These are phyloP conservation scores for Oemleria cerasiformis DNA, from an alignment of 306 rosid genomes.

Conservation along the genomic window DNA sequence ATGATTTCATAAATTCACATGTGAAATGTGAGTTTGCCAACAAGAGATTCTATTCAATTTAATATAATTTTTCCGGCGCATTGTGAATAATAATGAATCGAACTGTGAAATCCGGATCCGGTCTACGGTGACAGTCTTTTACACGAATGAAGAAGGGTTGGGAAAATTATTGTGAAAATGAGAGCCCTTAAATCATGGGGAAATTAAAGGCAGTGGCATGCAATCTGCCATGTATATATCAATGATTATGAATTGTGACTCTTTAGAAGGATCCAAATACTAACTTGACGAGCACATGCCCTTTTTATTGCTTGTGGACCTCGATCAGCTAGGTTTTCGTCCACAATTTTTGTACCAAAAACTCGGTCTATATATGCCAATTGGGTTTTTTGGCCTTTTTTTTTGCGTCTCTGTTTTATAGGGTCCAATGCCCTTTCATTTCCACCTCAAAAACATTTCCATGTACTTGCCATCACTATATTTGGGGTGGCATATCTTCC, in stretches of 20 bases:
- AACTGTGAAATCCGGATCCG: too few species aligned
- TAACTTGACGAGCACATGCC: conserved; percentile 18
- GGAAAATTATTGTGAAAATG: background rate
- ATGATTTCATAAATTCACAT: conserved; percentile 3
- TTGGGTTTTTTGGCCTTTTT: conserved; percentile 6
- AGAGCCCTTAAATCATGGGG: background rate
- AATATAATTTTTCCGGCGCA: too few species aligned
- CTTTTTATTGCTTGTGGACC: conserved; percentile 10
- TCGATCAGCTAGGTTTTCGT: background rate
- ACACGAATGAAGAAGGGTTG: background rate
- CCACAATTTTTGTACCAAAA: conserved; percentile 12
- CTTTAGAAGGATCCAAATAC: conserved; percentile 13
- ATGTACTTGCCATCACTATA: background rate
- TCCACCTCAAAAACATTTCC: background rate
- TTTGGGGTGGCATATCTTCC: background rate
- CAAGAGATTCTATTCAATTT: background rate
- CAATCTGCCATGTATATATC: conserved; percentile 5
- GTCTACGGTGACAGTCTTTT: background rate
- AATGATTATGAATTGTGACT: conserved; percentile 11
- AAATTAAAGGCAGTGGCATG: background rate
- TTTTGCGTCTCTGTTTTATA: background rate
- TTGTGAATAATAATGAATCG: too few species aligned
- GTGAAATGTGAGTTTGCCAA: background rate
- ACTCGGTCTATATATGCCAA: background rate
- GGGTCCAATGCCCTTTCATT: background rate